These are phyloP conservation scores for Didymellaceae sp. DNA, from an alignment of 2,329 filamentous ascomycete species.

Conservation along the genomic window DNA sequence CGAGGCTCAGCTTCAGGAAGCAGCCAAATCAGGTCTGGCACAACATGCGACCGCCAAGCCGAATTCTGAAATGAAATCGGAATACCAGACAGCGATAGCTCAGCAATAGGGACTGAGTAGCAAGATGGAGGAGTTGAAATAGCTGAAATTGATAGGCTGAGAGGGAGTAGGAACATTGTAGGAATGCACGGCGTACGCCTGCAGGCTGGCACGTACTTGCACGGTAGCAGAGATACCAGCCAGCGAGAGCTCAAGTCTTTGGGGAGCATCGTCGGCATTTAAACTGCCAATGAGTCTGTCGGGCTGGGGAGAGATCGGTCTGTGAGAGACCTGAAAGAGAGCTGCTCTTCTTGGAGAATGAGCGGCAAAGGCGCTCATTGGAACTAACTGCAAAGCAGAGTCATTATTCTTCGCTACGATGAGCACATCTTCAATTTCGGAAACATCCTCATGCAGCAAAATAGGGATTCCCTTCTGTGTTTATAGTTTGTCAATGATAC, in stretches of 20 bases:
- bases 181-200: neutral
- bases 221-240: too few relatives aligned
- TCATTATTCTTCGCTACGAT: neutral
- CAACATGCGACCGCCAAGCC: slow-evolving; percentile 24
- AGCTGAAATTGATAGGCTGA: neutral
- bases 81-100: slow-evolving; percentile 16
- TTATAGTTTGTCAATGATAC: slow-evolving; percentile 18
- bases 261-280: too few relatives aligned
- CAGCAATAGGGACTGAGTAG: slow-evolving; percentile 9
- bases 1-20: slow-evolving; percentile 44
- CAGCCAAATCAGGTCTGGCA: slow-evolving; percentile 42
- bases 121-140: neutral
- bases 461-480: slow-evolving; percentile 13
- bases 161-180: neutral
- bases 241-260: too few relatives aligned
- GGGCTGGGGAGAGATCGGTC: too few relatives aligned
- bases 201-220: too few relatives aligned
- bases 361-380: too few relatives aligned
- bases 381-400: neutral
- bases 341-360: too few relatives aligned
- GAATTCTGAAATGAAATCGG: slow-evolving; percentile 3
- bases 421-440: neutral
- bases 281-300: too few relatives aligned
- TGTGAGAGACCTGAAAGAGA: too few relatives aligned
- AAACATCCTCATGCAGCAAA: neutral